Percentiles rank a stretch among this genome's conserved stretches.
Conservation (phyloP, 2,329 filamentous ascomycete species). For the Penicillium sp. region DNA sequence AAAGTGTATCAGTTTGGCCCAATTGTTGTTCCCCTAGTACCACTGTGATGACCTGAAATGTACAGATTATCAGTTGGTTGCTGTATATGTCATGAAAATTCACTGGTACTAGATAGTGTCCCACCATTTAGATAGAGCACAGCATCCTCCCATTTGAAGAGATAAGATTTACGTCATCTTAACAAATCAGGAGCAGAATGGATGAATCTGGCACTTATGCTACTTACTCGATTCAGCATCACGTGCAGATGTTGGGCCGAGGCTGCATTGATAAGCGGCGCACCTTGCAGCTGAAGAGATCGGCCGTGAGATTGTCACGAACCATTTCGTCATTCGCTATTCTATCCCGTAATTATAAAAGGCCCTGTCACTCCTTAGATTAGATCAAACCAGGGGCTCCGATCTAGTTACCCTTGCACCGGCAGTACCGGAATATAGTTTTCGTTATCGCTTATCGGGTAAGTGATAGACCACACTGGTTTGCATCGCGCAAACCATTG, state of each 20-base stretch:
- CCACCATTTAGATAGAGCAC: too few relatives aligned
- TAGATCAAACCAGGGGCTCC: not conserved
- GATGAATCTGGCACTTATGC: too few relatives aligned
- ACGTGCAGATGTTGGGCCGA: not conserved
- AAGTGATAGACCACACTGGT: not conserved
- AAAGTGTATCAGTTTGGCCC: too few relatives aligned
- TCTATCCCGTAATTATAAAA: not conserved
- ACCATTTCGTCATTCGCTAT: not conserved
- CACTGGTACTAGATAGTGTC: too few relatives aligned
- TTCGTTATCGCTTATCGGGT: slow-evolving; percentile 1
- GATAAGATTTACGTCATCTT: not conserved
- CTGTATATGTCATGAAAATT: too few relatives aligned
- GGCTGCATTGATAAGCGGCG: not conserved
- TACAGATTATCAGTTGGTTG: too few relatives aligned
- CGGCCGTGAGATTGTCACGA: not conserved
- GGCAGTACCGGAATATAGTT: not conserved
- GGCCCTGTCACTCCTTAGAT: not conserved
- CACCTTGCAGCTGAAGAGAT: not conserved
- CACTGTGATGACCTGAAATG: too few relatives aligned
- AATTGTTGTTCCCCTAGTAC: too few relatives aligned
- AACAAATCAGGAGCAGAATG: not conserved
- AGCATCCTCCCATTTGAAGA: not conserved
- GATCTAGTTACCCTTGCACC: not conserved
- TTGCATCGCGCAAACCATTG: not conserved
- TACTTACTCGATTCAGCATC: not conserved